These are phyloP conservation scores for Cynanchum wilfordii DNA, from an alignment of 257 asterid species.

Conservation along the genomic window DNA sequence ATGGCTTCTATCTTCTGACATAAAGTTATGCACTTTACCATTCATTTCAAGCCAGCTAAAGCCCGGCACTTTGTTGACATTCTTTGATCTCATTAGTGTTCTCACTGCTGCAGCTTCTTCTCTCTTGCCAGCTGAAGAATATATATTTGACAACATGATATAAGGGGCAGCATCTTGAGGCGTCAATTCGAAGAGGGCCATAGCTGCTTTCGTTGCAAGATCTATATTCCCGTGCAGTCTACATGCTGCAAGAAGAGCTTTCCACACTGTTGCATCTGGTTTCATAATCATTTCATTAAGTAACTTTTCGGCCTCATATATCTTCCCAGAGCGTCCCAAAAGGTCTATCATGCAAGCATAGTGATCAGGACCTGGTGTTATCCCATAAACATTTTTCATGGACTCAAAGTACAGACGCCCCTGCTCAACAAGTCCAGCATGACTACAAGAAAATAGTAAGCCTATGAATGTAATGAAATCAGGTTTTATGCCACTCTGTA, in stretches of 20 bases:
- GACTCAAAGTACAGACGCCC: slow-evolving; percentile 53
- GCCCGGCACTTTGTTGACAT: slow-evolving; percentile 60
- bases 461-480: slow-evolving; percentile 79
- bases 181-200: slow-evolving; percentile 48
- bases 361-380: slow-evolving; percentile 63
- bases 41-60: slow-evolving; percentile 69
- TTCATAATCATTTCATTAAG: slow-evolving; percentile 40
- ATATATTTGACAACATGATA: slow-evolving; percentile 64
- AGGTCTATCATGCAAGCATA: slow-evolving; percentile 88
- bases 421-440: slow-evolving; percentile 60
- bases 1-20: slow-evolving; percentile 60
- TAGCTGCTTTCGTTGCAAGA: slow-evolving; percentile 62
- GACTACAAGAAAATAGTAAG: slow-evolving; percentile 84
- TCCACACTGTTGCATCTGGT: slow-evolving; percentile 75
- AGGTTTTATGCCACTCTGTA: slow-evolving; percentile 53
- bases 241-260: slow-evolving; percentile 70
- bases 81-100: slow-evolving; percentile 48
- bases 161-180: slow-evolving; percentile 70
- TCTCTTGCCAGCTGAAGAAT: slow-evolving; percentile 62
- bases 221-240: slow-evolving; percentile 51
- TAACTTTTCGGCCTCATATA: slow-evolving; percentile 58
- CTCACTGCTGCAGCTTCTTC: slow-evolving; percentile 61
- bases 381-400: slow-evolving; percentile 53
- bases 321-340: slow-evolving; percentile 65
- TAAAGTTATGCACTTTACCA: slow-evolving; percentile 39